Conservation (phyloP, 768 basidiomycete species). For the Dendrothele bispora region DNA sequence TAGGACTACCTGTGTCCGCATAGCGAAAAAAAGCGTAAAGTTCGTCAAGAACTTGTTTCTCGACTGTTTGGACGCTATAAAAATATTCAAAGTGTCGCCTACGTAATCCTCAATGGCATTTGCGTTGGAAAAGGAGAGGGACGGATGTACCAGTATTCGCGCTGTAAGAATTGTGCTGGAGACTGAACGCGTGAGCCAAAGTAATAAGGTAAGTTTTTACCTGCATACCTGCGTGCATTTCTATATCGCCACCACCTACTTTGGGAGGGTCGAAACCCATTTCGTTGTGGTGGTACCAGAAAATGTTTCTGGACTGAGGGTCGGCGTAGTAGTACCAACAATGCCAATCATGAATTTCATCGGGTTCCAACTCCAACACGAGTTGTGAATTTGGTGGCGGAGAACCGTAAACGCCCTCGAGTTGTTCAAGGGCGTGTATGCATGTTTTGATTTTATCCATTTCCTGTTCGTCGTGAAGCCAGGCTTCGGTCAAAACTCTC, state of each 20-base stretch:
- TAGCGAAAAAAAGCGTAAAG: too few species aligned
- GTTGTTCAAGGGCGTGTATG: constrained; percentile 8
- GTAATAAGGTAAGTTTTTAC: constrained; percentile 6
- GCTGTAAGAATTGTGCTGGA: constrained; percentile 32
- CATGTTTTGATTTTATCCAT: constrained; percentile 19
- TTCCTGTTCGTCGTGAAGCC: constrained; percentile 30
- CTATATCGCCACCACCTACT: constrained; percentile 22
- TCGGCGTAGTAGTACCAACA: constrained; percentile 48
- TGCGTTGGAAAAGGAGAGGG: neutral
- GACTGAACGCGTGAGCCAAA: neutral
- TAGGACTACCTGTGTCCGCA: too few species aligned
- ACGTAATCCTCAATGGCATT: constrained; percentile 8
- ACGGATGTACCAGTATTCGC: constrained; percentile 33
- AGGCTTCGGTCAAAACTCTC: constrained; percentile 42
- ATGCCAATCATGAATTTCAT: constrained; percentile 13
- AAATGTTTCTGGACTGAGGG: constrained; percentile 32
- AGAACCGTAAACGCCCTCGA: constrained; percentile 14
- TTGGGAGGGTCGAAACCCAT: constrained; percentile 16
- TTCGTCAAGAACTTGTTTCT: too few species aligned
- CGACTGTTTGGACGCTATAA: constrained; percentile 23
- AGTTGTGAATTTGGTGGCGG: constrained; percentile 32
- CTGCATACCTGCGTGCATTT: constrained; percentile 31
- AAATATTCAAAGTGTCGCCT: constrained; percentile 37
- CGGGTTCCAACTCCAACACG: constrained; percentile 41
- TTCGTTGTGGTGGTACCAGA: constrained; percentile 43